Evolutionary conservation across 75 land plant species (phyloP), one percentile per base, ranked within the genome.

Genomic region (Chamaecyparis obtusa): DNA sequence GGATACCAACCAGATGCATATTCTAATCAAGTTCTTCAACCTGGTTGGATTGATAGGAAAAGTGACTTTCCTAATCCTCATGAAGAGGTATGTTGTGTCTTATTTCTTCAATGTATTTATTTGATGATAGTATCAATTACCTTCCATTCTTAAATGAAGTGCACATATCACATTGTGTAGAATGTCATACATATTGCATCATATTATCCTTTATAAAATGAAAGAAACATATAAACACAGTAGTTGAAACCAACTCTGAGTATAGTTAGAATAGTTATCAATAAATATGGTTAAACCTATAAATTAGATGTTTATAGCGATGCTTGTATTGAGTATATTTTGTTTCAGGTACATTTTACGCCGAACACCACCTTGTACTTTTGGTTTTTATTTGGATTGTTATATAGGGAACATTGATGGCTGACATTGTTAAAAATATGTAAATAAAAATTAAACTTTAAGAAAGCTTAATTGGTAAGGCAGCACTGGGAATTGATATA

Each of bases 61-160:
- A 97, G 93, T 83, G 97, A 97, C 89, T 97, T 97, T 85, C 99
- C 99, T 46, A 97, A 97, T 88, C 99, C 99, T 27, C 94, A 92
- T 88, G 97, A 93, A 88, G 99, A 95, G 94, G 99, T 97, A 92
- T 79, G 82, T 24, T 35, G 2, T 79, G 15, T 24, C 69, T 27
- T 24, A 64, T 64, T 1, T 27, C 69, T 64, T n/a, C 69, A 4
- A 64, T 24, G 69, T 27, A 64, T 64, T 19, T 21, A 27, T 64
- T 64, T 64, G n/a, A 21, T 64, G 69, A 24, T 64, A 64, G n/a
- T 24, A 21, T 64, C 27, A 24, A 24, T 21, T 64, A 27, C 69
- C 9, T 21, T 64, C 24, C 27, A 64, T 6, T 64, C 7, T 64
- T 7, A 64, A 24, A 27, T 24, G 27, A 27, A 64, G 69, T 27